Evolutionary conservation across 495 filamentous ascomycete species (phyloP).

Genomic region (Rhizodiscina lignyota): DNA sequence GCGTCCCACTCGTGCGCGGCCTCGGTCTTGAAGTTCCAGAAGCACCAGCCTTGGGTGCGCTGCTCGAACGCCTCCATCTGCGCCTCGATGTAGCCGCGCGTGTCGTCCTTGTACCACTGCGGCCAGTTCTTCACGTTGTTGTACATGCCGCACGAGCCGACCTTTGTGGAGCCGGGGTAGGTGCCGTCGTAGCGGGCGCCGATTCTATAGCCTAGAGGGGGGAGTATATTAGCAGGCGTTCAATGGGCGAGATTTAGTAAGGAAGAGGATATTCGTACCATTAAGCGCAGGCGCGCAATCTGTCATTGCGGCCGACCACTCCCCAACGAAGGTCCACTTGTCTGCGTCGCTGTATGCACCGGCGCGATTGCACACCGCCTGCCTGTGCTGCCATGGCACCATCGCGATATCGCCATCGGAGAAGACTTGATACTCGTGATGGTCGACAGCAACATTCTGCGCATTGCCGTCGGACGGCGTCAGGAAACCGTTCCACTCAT

Average conservation of each 20-base stretch:
- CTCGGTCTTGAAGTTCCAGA: conserved; percentile 38
- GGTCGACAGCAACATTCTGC: conserved; percentile 27
- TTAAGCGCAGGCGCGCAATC: conserved; percentile 63
- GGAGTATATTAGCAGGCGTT: neutral
- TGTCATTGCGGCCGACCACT: conserved; percentile 50
- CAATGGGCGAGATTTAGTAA: neutral
- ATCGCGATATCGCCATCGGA: conserved; percentile 16
- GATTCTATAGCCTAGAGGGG: conserved; percentile 27
- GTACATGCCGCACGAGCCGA: conserved; percentile 23
- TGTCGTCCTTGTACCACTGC: conserved; percentile 20
- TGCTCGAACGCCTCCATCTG: conserved; percentile 27
- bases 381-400: conserved; percentile 23
- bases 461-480: conserved; percentile 21
- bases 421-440: conserved; percentile 36
- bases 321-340: conserved; percentile 30
- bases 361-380: conserved; percentile 26
- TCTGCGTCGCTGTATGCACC: conserved; percentile 21
- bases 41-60: conserved; percentile 28
- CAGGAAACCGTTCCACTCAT: conserved; percentile 26
- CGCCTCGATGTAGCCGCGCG: conserved; percentile 27
- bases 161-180: conserved; percentile 18
- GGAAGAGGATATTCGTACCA: conserved; percentile 28
- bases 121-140: conserved; percentile 23
- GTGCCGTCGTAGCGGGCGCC: conserved; percentile 47
- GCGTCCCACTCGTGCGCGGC: conserved; percentile 31